Conservation (phyloP, 441 rosid genomes). For the Aquilaria agallochum region DNA sequence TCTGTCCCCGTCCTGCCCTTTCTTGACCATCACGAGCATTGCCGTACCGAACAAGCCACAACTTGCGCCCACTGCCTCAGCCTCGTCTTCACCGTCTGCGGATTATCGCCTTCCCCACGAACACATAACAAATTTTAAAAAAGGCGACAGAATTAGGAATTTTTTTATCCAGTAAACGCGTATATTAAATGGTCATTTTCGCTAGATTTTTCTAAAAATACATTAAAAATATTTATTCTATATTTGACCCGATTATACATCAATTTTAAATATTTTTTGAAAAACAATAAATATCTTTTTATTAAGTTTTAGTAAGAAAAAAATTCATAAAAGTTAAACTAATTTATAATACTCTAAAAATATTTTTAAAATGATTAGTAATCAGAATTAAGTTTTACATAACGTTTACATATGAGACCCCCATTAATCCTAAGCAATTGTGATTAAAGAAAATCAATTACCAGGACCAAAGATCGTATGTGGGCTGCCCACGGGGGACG, state of each 20-base stretch:
- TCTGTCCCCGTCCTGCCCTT: not conserved
- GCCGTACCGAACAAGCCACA: conserved; percentile 61
- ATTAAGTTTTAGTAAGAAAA: not conserved
- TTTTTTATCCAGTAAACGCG: too few species aligned
- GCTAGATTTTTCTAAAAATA: too few species aligned
- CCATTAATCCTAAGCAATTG: not conserved
- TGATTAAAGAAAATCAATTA: conserved; percentile 10
- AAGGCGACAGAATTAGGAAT: too few species aligned
- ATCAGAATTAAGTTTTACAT: not conserved
- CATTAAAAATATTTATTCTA: too few species aligned
- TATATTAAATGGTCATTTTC: too few species aligned
- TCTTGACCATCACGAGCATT: conserved; percentile 24
- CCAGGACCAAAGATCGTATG: conserved; percentile 34
- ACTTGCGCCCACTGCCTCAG: conserved; percentile 66
- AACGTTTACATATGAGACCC: too few species aligned
- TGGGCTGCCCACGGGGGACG: conserved; percentile 41
- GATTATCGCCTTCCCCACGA: conserved; percentile 42
- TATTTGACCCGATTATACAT: too few species aligned
- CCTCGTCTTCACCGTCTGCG: conserved; percentile 55
- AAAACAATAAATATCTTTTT: too few species aligned
- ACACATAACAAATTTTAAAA: conserved; percentile 1
- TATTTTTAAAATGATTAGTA: not conserved
- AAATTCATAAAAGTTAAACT: not conserved
- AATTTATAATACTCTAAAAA: not conserved
- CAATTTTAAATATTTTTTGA: too few species aligned